Evolutionary conservation across 2,329 filamentous ascomycete genomes (phyloP).

Genomic region (Truncatella angustata): DNA sequence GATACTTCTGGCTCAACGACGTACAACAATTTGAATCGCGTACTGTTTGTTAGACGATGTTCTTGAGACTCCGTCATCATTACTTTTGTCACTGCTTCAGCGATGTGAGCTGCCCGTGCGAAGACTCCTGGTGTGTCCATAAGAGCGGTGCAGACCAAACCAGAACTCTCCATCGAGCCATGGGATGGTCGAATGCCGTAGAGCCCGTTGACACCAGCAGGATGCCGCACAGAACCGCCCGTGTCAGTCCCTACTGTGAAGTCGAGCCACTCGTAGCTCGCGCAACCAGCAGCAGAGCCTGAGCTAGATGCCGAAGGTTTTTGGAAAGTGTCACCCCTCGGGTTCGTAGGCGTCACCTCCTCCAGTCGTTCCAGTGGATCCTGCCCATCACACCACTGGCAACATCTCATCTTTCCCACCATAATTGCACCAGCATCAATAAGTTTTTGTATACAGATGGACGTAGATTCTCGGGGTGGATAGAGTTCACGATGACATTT

Average conservation of each 20-base stretch:
- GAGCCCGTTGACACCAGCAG: slow-evolving; percentile 17
- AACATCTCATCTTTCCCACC: slow-evolving; percentile 19
- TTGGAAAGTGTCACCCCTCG: slow-evolving; percentile 17
- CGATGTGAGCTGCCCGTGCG: slow-evolving; percentile 14
- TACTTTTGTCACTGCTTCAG: slow-evolving; percentile 5
- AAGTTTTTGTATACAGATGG: slow-evolving; percentile 12
- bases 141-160: slow-evolving; percentile 7
- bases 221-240: slow-evolving; percentile 18
- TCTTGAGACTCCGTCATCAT: slow-evolving; percentile 1
- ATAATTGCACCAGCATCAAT: slow-evolving; percentile 18
- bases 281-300: slow-evolving; percentile 14
- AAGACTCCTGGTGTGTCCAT: slow-evolving; percentile 17
- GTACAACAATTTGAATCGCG: slow-evolving; percentile 15
- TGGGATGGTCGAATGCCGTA: slow-evolving; percentile 17
- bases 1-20: slow-evolving; percentile 10
- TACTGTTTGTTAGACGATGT: background rate
- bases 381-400: slow-evolving; percentile 19
- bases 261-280: slow-evolving; percentile 19
- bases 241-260: slow-evolving; percentile 20
- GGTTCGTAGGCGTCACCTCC: slow-evolving; percentile 18
- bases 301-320: slow-evolving; percentile 17
- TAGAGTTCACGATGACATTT: slow-evolving; percentile 14
- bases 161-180: slow-evolving; percentile 7
- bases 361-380: slow-evolving; percentile 17
- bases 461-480: slow-evolving; percentile 5